Base-by-base conservation (phyloP, 106 monocot genomes). In the Cymbidium sinense region DNA sequence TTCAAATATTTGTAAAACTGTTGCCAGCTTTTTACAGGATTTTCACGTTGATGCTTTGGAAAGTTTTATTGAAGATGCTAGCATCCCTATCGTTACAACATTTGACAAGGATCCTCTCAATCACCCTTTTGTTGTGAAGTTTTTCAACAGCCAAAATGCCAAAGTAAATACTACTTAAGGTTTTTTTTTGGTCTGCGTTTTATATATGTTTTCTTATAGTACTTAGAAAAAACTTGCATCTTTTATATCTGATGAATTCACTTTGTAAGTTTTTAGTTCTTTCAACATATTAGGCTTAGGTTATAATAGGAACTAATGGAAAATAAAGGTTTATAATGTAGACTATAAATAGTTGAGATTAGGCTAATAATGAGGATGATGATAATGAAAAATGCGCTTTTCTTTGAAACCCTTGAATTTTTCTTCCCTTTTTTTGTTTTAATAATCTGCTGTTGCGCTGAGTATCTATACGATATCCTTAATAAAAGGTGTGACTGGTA, bases 101-200 rank as follows among this genome's bases (percentile, higher is more conserved):
- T 91, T 88, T 76, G 81, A 91, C 75, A 86, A 90, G 13, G 92
- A 98, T 73, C 91, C 94, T 10, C 52, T 37, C 51, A 98, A 90
- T 72, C 92, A 90, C 44, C 94, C 94, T 28, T 87, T 34, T 76
- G 85, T 98, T 20, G 34, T 82, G 2, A 98, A 98, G 64, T 98
- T 88, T 77, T 98, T 98, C 84, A 84, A 86, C 78, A 88, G 78
- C 65, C 80, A 77, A 21, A 81, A 86, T 79, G 50, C 88, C 77
- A 94, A 98, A 85, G 98, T 98, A 86, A 87, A 58, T 50, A 74
- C 5, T 9, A n/a, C n/a, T n/a, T n/a, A n/a, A 5, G n/a, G 18
- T 54, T 54, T 0, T 54, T 54, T 54, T 15, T 18, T 54, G 54
- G 18, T 54, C 20, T 19, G 20, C n/a, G 1, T 54, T 54, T 19